phyloP scores from a whole-genome alignment of 345 rosid species.

The Excoecaria cochinchinensis region DNA sequence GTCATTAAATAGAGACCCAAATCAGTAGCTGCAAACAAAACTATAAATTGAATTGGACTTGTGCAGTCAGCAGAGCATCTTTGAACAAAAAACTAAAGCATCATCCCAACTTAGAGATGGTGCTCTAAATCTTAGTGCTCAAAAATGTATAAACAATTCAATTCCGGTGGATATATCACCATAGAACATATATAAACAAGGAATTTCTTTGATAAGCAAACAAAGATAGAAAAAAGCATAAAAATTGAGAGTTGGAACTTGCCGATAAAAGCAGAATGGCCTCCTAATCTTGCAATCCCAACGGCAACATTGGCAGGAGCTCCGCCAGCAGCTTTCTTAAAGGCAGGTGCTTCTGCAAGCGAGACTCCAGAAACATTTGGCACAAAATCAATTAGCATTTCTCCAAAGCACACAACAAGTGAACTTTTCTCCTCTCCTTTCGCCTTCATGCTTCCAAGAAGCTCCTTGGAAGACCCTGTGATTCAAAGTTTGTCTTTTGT shows the following conservation, averaged over 20 bases:
- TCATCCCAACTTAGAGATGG: too few species aligned
- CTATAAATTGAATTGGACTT: too few species aligned
- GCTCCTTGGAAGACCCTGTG: neutral
- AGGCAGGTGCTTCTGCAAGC: constrained; percentile 88
- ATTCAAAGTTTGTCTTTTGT: too few species aligned
- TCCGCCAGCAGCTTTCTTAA: constrained; percentile 93
- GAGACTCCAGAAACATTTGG: constrained; percentile 83
- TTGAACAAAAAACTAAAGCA: neutral
- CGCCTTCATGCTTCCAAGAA: neutral
- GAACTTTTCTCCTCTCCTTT: constrained; percentile 8
- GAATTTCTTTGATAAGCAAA: neutral
- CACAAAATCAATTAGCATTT: constrained; percentile 89
- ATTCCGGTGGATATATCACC: neutral
- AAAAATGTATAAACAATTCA: neutral
- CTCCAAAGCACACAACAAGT: constrained; percentile 84
- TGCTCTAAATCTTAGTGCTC: too few species aligned
- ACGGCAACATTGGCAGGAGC: constrained; percentile 99
- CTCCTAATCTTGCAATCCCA: constrained; percentile 79
- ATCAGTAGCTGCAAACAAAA: neutral
- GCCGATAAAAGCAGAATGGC: constrained; percentile 89
- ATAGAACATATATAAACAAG: neutral
- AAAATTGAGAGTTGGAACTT: constrained; percentile 45
- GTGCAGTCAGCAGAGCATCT: neutral
- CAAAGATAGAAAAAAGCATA: neutral
- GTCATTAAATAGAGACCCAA: neutral